phyloP scores from a whole-genome alignment of 2,329 filamentous ascomycete species.

The Allantophomopsis cytisporea region DNA sequence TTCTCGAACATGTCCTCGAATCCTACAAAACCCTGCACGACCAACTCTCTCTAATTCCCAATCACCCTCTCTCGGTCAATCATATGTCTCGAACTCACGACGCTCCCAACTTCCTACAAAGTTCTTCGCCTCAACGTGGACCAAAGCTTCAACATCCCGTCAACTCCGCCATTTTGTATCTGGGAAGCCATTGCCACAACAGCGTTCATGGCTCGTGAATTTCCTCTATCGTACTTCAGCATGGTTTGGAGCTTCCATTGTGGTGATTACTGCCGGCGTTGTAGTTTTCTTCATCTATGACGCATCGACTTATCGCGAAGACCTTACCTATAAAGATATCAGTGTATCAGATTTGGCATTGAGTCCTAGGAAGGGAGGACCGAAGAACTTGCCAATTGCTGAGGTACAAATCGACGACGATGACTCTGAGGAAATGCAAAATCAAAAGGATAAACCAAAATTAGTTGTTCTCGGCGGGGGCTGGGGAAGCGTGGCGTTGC shows the following conservation, averaged over 20 bases:
- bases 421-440: constrained; percentile 56
- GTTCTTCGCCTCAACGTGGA: background rate
- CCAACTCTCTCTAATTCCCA: constrained; percentile 2
- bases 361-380: constrained; percentile 68
- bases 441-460: constrained; percentile 76
- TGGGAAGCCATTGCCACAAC: constrained; percentile 35
- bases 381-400: constrained; percentile 88
- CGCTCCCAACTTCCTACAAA: background rate
- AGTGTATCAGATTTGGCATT: constrained; percentile 76
- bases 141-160: constrained; percentile 6
- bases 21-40: background rate
- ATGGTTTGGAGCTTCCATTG: constrained; percentile 61
- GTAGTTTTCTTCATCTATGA: constrained; percentile 89
- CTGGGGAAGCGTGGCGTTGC: constrained; percentile 84
- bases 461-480: constrained; percentile 87
- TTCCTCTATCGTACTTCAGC: constrained; percentile 59
- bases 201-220: constrained; percentile 32
- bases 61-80: background rate
- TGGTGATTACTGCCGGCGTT: constrained; percentile 55
- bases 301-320: constrained; percentile 74
- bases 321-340: constrained; percentile 54
- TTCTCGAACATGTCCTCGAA: background rate
- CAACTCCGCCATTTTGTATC: constrained; percentile 23
- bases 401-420: constrained; percentile 84
- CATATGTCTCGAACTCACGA: background rate